Evolutionary conservation across 306 rosid genomes (phyloP), one percentile per base, ranked within the genome.

Genomic region (Alnus glutinosa): DNA sequence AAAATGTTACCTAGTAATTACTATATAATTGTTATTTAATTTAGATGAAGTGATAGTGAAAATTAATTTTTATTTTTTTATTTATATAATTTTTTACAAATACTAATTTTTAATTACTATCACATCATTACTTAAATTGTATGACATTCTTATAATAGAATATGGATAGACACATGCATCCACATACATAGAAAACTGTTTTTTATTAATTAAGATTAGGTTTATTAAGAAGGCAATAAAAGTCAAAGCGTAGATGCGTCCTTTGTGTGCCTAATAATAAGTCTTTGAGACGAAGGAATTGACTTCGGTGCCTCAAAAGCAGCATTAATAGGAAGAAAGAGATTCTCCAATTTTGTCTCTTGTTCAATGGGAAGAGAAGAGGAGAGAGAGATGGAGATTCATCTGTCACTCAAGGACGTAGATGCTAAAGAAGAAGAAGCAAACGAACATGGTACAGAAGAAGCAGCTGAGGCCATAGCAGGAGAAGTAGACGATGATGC

Each of bases 241-340:
- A 94, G 98, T 94, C 97, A 94, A 85, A 87, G 70, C 82, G 75
- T 79, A 86, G 93, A 90, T 90, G 98, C 92, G 92, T 84, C 89
- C 80, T 79, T 79, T 86, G 78, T 90, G 89, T 82, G 89, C 88
- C 83, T 78, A 92, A 89, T 78, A 80, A 74, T 78, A 83, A 79
- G 83, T 85, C 89, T 79, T 86, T 75, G 87, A 85, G 91, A 87
- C 83, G 89, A 79, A 84, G 77, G 88, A 84, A 83, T 92, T 94
- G 98, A 94, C 98, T 94, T 90, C 85, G 90, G 97, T 91, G 94
- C 97, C 97, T 90, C 88, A 88, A 89, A 92, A 87, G 83, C 55
- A 72, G 89, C 86, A 85, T 85, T 70, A 79, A 80, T 74, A 82
- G 82, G 77, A 64, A 79, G 11, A 32, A 69, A 71, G 73, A 69